Evolutionary conservation across 768 basidiomycete genomes (phyloP).

Genomic region (Tulasnella sp.): DNA sequence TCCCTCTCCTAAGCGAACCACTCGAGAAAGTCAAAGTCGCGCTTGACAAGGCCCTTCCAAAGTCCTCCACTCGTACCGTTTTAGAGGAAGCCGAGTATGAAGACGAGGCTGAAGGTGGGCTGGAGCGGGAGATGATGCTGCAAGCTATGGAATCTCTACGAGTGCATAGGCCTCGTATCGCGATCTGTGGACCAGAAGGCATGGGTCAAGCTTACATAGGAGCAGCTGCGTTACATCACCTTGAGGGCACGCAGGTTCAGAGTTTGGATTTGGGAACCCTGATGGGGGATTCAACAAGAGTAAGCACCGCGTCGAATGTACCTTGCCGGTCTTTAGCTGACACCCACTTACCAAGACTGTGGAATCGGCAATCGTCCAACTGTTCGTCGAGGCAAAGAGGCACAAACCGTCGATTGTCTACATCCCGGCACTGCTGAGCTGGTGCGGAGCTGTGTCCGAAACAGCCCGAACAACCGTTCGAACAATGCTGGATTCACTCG

Average conservation of each 20-base stretch:
- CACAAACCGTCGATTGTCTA: slow-evolving; percentile 95
- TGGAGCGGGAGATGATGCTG: slow-evolving; percentile 79
- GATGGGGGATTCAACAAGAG: slow-evolving; percentile 79
- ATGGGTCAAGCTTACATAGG: slow-evolving; percentile 91
- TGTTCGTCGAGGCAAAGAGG: slow-evolving; percentile 93
- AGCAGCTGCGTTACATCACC: slow-evolving; percentile 79
- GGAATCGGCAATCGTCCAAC: slow-evolving; percentile 87
- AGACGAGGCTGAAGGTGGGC: slow-evolving; percentile 70
- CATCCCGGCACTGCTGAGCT: slow-evolving; percentile 77
- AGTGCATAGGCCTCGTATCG: slow-evolving; percentile 78
- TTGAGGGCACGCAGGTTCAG: slow-evolving; percentile 95
- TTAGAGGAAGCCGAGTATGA: slow-evolving; percentile 95
- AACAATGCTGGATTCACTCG: slow-evolving; percentile 82
- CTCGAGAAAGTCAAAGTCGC: slow-evolving; percentile 61
- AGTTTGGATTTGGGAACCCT: slow-evolving; percentile 83
- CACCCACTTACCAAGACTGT: slow-evolving; percentile 43
- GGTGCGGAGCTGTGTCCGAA: slow-evolving; percentile 79
- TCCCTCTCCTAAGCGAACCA: slow-evolving; percentile 56
- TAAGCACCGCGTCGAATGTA: slow-evolving; percentile 29
- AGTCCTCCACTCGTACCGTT: slow-evolving; percentile 68
- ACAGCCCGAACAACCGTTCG: slow-evolving; percentile 74
- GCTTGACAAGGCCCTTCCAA: slow-evolving; percentile 65
- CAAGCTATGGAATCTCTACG: slow-evolving; percentile 93
- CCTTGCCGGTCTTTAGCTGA: slow-evolving; percentile 8
- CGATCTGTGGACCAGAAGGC: slow-evolving; percentile 68